Evolutionary conservation across 1,139 yeast genomes (phyloP).

Genomic region (Sugiyamaella novakii): DNA sequence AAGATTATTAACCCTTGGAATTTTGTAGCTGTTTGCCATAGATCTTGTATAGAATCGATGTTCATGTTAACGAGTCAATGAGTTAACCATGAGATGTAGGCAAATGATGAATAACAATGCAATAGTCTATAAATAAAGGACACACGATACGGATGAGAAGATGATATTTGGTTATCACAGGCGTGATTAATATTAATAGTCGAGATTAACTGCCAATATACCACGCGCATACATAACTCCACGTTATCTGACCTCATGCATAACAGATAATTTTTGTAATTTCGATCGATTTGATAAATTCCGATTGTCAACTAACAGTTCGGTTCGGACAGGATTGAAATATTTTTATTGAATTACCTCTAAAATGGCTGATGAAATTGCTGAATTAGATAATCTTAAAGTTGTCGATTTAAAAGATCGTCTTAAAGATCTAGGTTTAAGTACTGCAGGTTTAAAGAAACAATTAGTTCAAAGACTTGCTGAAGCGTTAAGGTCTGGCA

Average conservation of each 20-base stretch:
- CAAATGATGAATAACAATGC: no score
- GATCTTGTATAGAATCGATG: background rate
- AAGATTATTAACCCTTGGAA: slow-evolving; percentile 7
- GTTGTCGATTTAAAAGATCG: slow-evolving; percentile 15
- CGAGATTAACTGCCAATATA: no score
- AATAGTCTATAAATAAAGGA: no score
- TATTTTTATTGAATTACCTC: background rate
- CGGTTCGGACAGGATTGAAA: no score
- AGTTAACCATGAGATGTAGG: no score
- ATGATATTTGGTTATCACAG: no score
- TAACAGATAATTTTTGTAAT: no score
- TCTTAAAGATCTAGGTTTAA: slow-evolving; percentile 14
- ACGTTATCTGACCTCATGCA: background rate
- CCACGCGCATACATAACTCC: background rate
- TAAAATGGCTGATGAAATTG: slow-evolving; percentile 10
- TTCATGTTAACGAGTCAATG: no score
- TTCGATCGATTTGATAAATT: no score
- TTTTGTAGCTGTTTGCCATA: slow-evolving; percentile 7
- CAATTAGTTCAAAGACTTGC: slow-evolving; percentile 12
- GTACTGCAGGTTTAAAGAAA: slow-evolving; percentile 18
- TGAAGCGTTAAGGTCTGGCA: background rate
- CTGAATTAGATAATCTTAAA: slow-evolving; percentile 13
- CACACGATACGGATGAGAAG: no score
- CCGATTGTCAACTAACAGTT: no score
- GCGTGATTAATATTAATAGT: no score